Percentiles rank a stretch among this genome's conserved stretches.
These are phyloP conservation scores for Cyberlindnera petersonii DNA, from an alignment of 805 yeast genomes.

Conservation along the genomic window DNA sequence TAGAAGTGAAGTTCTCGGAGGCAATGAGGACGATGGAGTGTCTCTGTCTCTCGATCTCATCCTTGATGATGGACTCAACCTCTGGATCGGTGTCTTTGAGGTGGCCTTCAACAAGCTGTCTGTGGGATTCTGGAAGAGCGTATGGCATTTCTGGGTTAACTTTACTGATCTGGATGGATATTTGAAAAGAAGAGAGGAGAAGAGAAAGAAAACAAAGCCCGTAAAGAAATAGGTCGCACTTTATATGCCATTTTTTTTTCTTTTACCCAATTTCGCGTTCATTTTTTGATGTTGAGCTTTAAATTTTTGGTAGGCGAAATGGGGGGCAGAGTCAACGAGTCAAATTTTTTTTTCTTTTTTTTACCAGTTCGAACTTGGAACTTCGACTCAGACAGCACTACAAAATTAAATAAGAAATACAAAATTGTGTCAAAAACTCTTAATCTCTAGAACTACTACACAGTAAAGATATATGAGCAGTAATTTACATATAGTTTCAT, in stretches of 20 bases:
- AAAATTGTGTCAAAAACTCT: constrained; percentile 1
- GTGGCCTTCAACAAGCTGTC: constrained; percentile 58
- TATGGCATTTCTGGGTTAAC: constrained; percentile 39
- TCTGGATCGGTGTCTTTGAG: constrained; percentile 72
- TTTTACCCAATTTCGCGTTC: constrained; percentile 10
- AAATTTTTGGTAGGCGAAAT: neutral
- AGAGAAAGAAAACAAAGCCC: neutral
- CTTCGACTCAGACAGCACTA: too few species aligned
- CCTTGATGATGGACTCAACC: constrained; percentile 69
- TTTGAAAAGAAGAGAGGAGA: neutral
- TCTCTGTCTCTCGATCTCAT: constrained; percentile 82
- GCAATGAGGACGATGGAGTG: constrained; percentile 91
- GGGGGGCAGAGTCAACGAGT: constrained; percentile 3
- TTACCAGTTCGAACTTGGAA: neutral
- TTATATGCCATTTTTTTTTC: too few species aligned
- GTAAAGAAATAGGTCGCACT: too few species aligned
- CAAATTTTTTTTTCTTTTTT: neutral
- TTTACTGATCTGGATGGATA: too few species aligned
- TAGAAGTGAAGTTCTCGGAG: constrained; percentile 93
- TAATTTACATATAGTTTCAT: too few species aligned
- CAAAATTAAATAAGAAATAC: too few species aligned
- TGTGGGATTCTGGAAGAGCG: constrained; percentile 66
- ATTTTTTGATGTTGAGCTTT: constrained; percentile 2
- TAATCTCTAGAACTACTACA: too few species aligned
- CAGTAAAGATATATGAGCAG: too few species aligned